Evolutionary conservation across 495 filamentous ascomycete species (phyloP).

Genomic region (Pseudotulostoma volvatum): DNA sequence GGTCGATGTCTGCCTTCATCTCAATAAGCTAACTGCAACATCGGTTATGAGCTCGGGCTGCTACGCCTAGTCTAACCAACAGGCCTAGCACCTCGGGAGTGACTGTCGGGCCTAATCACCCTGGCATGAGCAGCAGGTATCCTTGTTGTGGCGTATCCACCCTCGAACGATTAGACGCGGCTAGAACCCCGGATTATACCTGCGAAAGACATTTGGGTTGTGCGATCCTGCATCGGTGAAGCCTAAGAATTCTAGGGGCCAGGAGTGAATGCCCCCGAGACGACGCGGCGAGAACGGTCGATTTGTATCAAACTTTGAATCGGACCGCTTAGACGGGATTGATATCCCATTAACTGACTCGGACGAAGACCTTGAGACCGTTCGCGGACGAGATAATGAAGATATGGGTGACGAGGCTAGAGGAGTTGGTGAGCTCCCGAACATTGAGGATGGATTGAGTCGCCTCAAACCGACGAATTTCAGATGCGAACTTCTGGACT

Average conservation of each 20-base stretch:
- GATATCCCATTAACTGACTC: neutral
- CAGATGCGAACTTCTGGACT: neutral
- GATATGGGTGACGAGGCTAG: neutral
- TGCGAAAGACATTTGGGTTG: neutral
- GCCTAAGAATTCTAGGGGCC: neutral
- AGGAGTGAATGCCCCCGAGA: neutral
- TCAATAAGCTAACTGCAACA: neutral
- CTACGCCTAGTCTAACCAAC: neutral
- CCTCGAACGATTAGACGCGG: neutral
- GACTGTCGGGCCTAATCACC: no score
- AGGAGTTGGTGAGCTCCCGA: neutral
- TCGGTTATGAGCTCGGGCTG: neutral
- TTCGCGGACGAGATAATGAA: neutral
- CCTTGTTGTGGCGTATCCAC: neutral
- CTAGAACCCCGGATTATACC: neutral
- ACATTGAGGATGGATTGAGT: neutral
- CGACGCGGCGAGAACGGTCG: neutral
- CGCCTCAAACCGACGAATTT: neutral
- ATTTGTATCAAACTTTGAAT: neutral
- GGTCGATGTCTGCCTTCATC: neutral
- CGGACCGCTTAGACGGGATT: neutral
- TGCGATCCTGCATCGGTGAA: neutral
- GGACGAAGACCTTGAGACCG: neutral
- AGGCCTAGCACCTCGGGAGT: neutral
- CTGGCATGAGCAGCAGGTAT: neutral